phyloP scores from a whole-genome alignment of 371 early-diverging fungal species.

The Neoconidiobolus thromboides region DNA sequence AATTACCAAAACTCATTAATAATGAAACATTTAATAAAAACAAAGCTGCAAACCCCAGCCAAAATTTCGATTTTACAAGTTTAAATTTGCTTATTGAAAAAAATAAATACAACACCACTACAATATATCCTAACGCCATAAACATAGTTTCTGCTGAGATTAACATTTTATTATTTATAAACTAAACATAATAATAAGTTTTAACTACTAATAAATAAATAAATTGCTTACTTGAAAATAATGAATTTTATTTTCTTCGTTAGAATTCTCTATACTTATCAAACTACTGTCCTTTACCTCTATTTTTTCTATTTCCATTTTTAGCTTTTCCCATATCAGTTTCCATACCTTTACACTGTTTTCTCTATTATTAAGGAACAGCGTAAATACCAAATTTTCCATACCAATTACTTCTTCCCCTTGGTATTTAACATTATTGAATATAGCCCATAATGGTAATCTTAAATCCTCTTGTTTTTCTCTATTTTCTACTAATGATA shows the following conservation, averaged over 20 bases:
- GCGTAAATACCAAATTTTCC: no score
- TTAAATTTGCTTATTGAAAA: slow-evolving; percentile 32
- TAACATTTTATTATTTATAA: neutral
- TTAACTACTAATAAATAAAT: neutral
- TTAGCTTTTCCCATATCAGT: no score
- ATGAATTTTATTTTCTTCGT: neutral
- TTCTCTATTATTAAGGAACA: no score
- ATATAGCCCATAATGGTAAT: no score
- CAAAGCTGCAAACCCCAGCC: slow-evolving; percentile 39
- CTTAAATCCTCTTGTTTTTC: no score
- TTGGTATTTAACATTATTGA: no score
- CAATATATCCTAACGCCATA: slow-evolving; percentile 23
- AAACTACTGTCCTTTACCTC: no score
- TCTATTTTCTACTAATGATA: no score
- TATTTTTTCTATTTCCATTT: no score
- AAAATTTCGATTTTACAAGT: slow-evolving; percentile 49
- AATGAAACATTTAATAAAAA: slow-evolving; percentile 27
- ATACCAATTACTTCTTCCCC: no score
- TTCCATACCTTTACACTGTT: no score
- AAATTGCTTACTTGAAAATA: neutral
- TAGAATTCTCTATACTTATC: neutral
- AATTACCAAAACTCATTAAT: slow-evolving; percentile 30
- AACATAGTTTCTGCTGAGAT: slow-evolving; percentile 18
- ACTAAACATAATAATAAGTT: neutral
- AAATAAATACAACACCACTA: slow-evolving; percentile 38